Base-by-base conservation (phyloP, 2,329 filamentous ascomycete species). In the Mollisiaceae sp. region DNA sequence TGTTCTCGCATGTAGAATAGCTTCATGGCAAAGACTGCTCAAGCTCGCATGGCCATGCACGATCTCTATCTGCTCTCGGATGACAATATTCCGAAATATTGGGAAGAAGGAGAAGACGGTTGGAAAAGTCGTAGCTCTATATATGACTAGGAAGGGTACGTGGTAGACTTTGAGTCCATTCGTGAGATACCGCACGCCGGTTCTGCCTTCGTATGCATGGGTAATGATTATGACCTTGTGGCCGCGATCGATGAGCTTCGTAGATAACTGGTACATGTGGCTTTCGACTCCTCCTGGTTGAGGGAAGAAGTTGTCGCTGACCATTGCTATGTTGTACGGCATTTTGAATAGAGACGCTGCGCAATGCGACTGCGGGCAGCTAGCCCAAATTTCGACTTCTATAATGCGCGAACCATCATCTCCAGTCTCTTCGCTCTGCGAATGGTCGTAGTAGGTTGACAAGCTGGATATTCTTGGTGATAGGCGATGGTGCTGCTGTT, bases 21-120 rank as follows among this genome's bases (percentile, higher is more conserved):
- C 95, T 79, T 99, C 95, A 75, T 97, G 92, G 76, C 94, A 97
- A 59, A 99, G 84, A 76, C 89, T 97, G 78, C 93, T 97, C 67
- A 99, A 83, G 76, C 93, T 97, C 38, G 87, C 94, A 81, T 99
- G 95, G n/a, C 94, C 95, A 77, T 99, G 95, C 0, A 99, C 94
- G 73, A 99, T 99, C 78, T 98, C 91, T 72, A 99, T 97, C 67
- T 90, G 87, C 79, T 99, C 95, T 55, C 95, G 89, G 67, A 99
- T 91, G 68, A 97, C 87, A 73, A 99, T 98, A 73, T 98, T 97
- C 64, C 95, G 89, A 74, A 99, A 94, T n/a, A 97, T 89, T 11
- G 96, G 95, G 74, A 99, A 99, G 81, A 97, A 97, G 36, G 94
- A 97, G 82, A 98, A 98, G 75, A 99, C 93, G 5, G 96, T 98